Base-by-base conservation (phyloP, 768 basidiomycete species). In the Termitomyces sp. region DNA sequence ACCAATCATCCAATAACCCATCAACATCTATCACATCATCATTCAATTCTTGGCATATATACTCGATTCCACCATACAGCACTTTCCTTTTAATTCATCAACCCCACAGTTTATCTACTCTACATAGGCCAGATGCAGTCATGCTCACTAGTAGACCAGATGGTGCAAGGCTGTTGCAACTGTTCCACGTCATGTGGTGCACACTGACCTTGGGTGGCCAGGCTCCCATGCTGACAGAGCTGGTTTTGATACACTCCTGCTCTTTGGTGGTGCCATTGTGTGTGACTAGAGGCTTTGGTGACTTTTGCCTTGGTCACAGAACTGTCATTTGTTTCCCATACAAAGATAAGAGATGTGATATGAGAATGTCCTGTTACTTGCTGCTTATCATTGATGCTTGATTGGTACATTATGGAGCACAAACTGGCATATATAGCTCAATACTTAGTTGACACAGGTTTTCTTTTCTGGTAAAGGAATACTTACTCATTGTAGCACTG, bases 191-290 rank as follows among this genome's bases (percentile, higher is more conserved):
- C 0, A 89, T 88, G 2, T 87, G 83, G 54, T 91, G 85, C 3
- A 97, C 80, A 18, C 83, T 86, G 1, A 94, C 83, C 65, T 93
- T 82, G 1, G 82, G 77, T 0, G 90, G 78, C 94, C 94, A 98
- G 0, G 87, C 85, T 2, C 87, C 86, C 0, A 85, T 81, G 51
- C 81, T 72, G 49, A 69, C 66, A 13, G 73, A 66, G 2, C 69
- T 55, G 5, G 68, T 66, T 50, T 67, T 64, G 60, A 66, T 42
- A 52, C 65, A 59, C 51, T 65, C 44, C 28, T 47, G 51, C 24
- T 64, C 67, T 69, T 78, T 51, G 4, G 39, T 69, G 54, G 65
- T 60, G 64, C 79, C 70, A 15, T 60, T 64, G 56, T 77, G 46
- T 55, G 64, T 64, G 46, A 66, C 59, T 71, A 1, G 73, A 77